Conservation (phyloP, 805 yeast species). For the Barnettozyma pratensis region DNA sequence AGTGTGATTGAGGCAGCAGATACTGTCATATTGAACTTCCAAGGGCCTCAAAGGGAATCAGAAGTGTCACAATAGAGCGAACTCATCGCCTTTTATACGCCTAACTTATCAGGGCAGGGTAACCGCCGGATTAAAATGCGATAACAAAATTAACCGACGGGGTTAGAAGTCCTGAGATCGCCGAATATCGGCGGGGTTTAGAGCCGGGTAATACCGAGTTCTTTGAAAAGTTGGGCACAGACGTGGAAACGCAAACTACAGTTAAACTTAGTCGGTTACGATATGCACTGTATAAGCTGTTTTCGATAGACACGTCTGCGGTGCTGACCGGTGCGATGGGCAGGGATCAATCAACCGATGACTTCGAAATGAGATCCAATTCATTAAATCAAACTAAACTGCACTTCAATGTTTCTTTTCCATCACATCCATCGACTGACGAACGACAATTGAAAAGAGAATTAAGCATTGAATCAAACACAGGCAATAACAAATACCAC, state of each 20-base stretch:
- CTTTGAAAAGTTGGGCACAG: no score
- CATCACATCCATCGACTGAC: neutral
- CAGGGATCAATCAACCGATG: no score
- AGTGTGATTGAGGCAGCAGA: constrained; percentile 26
- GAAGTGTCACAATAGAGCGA: neutral
- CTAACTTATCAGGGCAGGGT: neutral
- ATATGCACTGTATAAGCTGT: no score
- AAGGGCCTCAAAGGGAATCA: neutral
- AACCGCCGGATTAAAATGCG: neutral
- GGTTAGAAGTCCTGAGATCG: no score
- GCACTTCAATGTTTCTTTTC: neutral
- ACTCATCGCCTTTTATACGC: neutral
- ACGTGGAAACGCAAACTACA: no score
- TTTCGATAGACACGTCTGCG: no score
- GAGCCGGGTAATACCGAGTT: no score
- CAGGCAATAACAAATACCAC: neutral
- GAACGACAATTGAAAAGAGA: neutral
- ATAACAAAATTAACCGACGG: no score
- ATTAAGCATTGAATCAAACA: neutral
- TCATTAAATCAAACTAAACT: neutral
- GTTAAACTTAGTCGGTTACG: no score
- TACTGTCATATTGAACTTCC: constrained; percentile 5
- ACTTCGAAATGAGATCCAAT: no score
- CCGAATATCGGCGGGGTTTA: no score
- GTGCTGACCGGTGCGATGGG: no score